Conservation (phyloP, 108 stramenopile genomes). For the Cyclotella sp. region DNA sequence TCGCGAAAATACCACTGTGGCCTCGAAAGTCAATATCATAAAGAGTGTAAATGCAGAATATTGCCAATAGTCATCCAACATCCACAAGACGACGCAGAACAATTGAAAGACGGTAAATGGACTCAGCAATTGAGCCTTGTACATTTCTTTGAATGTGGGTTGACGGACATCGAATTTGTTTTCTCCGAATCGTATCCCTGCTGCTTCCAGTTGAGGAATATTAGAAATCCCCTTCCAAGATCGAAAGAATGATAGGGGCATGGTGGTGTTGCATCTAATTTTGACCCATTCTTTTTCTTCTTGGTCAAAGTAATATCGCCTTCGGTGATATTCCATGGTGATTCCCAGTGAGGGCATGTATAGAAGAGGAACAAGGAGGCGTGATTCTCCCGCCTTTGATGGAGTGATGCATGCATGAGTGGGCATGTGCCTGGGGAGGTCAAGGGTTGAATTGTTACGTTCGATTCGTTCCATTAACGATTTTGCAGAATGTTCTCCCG, state of each 20-base stretch:
- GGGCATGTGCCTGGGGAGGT: constrained; percentile 63
- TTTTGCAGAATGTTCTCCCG: constrained; percentile 27
- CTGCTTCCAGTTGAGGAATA: constrained; percentile 63
- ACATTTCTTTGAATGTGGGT: constrained; percentile 92
- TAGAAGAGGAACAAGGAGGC: constrained; percentile 70
- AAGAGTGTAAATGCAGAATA: constrained; percentile 92
- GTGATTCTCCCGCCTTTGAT: constrained; percentile 58
- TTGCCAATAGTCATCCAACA: constrained; percentile 96
- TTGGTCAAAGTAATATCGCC: constrained; percentile 70
- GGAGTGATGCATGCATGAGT: constrained; percentile 82
- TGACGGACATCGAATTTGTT: constrained; percentile 89
- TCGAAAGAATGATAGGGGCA: constrained; percentile 70
- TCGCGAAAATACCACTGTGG: constrained; percentile 90
- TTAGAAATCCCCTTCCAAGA: constrained; percentile 78
- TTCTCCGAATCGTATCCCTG: constrained; percentile 87
- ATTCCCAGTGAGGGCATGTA: constrained; percentile 84
- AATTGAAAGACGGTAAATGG: constrained; percentile 96
- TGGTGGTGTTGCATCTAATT: constrained; percentile 85
- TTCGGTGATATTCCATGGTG: constrained; percentile 92
- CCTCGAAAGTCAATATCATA: constrained; percentile 94
- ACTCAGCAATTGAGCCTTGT: constrained; percentile 91
- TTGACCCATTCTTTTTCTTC: constrained; percentile 76
- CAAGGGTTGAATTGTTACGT: constrained; percentile 20
- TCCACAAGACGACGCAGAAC: constrained; percentile 92
- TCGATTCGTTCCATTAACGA: constrained; percentile 45